Evolutionary conservation across 2,329 filamentous ascomycete species (phyloP), one percentile per base, ranked within the genome.

Genomic region (Beauveria rudraprayagi): DNA sequence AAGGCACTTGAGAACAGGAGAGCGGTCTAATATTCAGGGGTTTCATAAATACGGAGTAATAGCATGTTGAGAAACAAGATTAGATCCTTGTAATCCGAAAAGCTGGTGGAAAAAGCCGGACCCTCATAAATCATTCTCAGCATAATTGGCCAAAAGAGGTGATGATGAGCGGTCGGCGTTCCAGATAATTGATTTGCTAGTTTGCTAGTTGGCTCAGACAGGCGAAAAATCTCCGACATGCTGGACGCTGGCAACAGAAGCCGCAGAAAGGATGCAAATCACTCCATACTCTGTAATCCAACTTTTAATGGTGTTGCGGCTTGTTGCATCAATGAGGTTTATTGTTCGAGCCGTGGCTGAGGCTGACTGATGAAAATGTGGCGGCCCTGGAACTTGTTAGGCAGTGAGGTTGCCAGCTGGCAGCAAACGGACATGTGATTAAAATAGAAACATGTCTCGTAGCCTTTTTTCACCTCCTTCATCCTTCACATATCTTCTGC

Each of bases 301-400:
- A 51, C 47, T 24, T 34, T 37, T 34, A n/a, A 6, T 58, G 56
- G 56, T 28, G 22, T 28, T 6, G 24, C 34, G 44, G 56, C 5
- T 58, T 52, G 24, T 52, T 44, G 56, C 47, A 37, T 24, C n/a
- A 11, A 43, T 52, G 56, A 51, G 47, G 47, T 19, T 52, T 58
- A 34, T 30, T 16, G 1, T 22, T 34, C 14, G 19, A 11, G 14
- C 37, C 17, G 56, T 8, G 47, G 56, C 47, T 59, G 56, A 59
- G 56, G 47, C 56, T 59, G 56, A 52, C 47, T 52, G 47, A 41
- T 24, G 22, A 9, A 24, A 37, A 8, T 30, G 43, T 26, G 55
- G 43, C 46, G 52, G 47, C 22, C 24, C 22, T 22, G 22, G 16
- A 41, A 2, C 40, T 56, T 56, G 53, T n/a, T n/a, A 19, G 37